Evolutionary conservation across 176 grass and related monocot genomes (phyloP).

Genomic region (Pharus latifolius): DNA sequence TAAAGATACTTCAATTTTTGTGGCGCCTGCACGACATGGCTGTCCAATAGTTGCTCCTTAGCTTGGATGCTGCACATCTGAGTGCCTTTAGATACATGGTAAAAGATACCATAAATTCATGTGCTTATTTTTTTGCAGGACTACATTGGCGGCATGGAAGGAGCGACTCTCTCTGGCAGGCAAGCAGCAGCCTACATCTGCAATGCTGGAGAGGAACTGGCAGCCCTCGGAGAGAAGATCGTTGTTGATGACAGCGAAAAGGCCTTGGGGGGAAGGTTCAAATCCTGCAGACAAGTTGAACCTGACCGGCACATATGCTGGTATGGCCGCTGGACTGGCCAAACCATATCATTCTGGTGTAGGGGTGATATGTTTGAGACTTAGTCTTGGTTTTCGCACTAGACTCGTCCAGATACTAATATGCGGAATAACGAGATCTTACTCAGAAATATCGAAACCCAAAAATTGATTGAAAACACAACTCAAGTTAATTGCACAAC

Average conservation of each 20-base stretch:
- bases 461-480: no score
- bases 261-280: constrained; percentile 18
- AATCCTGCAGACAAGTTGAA: constrained; percentile 42
- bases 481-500: no score
- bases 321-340: no score
- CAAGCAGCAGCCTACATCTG: constrained; percentile 81
- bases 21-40: background rate
- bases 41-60: background rate
- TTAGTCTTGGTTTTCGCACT: no score
- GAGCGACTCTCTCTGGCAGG: constrained; percentile 87
- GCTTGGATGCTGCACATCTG: background rate
- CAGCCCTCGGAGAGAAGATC: constrained; percentile 58
- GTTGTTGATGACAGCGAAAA: constrained; percentile 1
- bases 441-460: no score
- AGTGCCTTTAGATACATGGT: background rate
- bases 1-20: constrained; percentile 2
- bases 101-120: background rate
- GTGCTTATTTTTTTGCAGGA: constrained; percentile 41
- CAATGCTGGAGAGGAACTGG: constrained; percentile 48
- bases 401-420: no score
- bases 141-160: constrained; percentile 99
- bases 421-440: no score
- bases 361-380: no score
- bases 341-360: background rate
- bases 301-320: background rate